These are phyloP conservation scores for Carex parvula DNA, from an alignment of 176 grass and related monocot genomes.

Conservation along the genomic window DNA sequence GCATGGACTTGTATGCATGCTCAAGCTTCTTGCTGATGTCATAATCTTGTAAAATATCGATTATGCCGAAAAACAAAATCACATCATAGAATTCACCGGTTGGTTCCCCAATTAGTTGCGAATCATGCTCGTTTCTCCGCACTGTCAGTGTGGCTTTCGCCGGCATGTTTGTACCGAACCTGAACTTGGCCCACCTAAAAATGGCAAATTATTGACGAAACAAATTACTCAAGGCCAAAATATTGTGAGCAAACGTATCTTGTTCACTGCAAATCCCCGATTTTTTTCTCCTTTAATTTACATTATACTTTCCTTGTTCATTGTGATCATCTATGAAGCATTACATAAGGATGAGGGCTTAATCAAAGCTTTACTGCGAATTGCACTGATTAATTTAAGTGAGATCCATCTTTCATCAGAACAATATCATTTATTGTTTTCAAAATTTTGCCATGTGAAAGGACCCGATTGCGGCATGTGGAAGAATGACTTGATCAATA, in stretches of 20 bases:
- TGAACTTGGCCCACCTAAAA: constrained; percentile 56
- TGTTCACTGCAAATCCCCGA: neutral
- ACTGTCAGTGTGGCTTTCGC: constrained; percentile 62
- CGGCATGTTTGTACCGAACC: constrained; percentile 71
- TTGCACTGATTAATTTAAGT: neutral
- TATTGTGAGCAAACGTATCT: neutral
- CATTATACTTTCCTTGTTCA: neutral
- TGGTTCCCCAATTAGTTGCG: constrained; percentile 58
- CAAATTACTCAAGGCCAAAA: neutral
- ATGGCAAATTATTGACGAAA: neutral
- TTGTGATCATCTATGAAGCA: neutral
- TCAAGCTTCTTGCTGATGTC: constrained; percentile 84
- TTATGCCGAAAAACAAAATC: constrained; percentile 80
- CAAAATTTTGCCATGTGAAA: neutral
- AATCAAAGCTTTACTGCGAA: neutral
- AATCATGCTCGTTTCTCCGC: constrained; percentile 43
- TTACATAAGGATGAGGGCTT: neutral
- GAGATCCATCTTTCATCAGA: neutral
- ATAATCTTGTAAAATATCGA: constrained; percentile 94
- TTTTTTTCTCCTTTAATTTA: neutral
- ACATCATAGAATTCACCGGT: constrained; percentile 74
- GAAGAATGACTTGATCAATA: neutral
- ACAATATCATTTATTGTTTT: neutral
- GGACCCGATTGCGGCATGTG: neutral
- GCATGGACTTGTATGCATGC: constrained; percentile 80